These are phyloP conservation scores for Bolboschoenus planiculmis DNA, from an alignment of 176 grass and related monocot species.

Conservation along the genomic window DNA sequence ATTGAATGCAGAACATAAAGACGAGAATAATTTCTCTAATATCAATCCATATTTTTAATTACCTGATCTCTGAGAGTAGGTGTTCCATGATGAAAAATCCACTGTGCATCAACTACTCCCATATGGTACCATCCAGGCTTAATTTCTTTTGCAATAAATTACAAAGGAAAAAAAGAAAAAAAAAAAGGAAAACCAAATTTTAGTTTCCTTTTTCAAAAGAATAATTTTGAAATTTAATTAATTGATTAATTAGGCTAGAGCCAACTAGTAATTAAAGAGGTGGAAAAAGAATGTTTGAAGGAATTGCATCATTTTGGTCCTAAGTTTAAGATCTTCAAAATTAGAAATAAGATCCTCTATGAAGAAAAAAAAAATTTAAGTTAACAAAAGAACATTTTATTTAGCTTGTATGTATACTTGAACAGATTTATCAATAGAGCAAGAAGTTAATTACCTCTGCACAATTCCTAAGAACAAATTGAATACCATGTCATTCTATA, in stretches of 20 bases:
- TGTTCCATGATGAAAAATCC: conserved; percentile 3
- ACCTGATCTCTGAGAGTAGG: conserved; percentile 5
- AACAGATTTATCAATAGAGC: background rate
- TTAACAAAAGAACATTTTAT: background rate
- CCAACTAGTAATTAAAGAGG: no score
- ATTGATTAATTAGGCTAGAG: no score
- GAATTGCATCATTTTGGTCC: background rate
- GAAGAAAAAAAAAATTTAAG: background rate
- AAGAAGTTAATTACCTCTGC: conserved; percentile 28
- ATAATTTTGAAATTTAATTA: no score
- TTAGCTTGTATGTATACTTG: background rate
- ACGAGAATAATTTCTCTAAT: no score
- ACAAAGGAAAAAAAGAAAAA: background rate
- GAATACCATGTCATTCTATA: conserved; percentile 43
- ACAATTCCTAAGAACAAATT: conserved; percentile 27
- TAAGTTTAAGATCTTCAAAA: background rate
- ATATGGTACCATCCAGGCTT: background rate
- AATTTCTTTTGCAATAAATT: background rate
- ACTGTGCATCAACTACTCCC: conserved; percentile 6
- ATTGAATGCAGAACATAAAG: no score
- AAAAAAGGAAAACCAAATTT: no score
- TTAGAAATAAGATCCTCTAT: no score
- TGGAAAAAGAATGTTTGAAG: background rate
- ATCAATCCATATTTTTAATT: no score
- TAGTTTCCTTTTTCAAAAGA: no score